A percentile compares a stretch with the other conserved stretches of the same genome.
Conservation (phyloP, 352 stramenopile genomes). For the Globisporangium middletonii region DNA sequence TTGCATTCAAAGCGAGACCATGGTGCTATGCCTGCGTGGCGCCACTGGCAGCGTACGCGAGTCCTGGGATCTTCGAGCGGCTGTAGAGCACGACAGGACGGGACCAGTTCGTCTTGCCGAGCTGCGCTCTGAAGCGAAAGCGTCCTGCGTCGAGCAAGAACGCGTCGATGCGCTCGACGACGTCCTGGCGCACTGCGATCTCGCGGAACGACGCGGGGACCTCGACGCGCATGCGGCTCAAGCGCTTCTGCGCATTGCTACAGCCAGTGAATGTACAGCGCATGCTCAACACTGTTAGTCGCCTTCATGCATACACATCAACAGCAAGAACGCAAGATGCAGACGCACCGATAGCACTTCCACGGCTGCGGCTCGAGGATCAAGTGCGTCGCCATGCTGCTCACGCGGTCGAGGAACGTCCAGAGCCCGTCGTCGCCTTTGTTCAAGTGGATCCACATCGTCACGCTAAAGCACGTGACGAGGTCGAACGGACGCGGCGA, state of each 20-base stretch:
- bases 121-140: slow-evolving; percentile 51
- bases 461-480: slow-evolving; percentile 79
- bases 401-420: slow-evolving; percentile 60
- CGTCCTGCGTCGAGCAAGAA: slow-evolving; percentile 50
- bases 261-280: not conserved
- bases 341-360: slow-evolving; percentile 76
- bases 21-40: not conserved
- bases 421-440: slow-evolving; percentile 77
- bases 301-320: not conserved
- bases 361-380: slow-evolving; percentile 80
- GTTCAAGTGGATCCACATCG: slow-evolving; percentile 88
- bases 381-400: slow-evolving; percentile 54
- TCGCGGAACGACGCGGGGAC: slow-evolving; percentile 52
- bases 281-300: not conserved
- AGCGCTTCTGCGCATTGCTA: slow-evolving; percentile 65
- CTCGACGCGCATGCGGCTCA: slow-evolving; percentile 43
- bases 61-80: slow-evolving; percentile 34
- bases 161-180: slow-evolving; percentile 59
- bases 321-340: not conserved
- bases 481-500: slow-evolving; percentile 51
- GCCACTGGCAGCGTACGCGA: slow-evolving; percentile 21
- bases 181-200: slow-evolving; percentile 53
- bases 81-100: slow-evolving; percentile 70
- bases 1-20: slow-evolving; percentile 5
- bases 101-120: slow-evolving; percentile 83